Base-by-base conservation (phyloP, 371 early-diverging fungal genomes). In the Mortierella polycephala region DNA sequence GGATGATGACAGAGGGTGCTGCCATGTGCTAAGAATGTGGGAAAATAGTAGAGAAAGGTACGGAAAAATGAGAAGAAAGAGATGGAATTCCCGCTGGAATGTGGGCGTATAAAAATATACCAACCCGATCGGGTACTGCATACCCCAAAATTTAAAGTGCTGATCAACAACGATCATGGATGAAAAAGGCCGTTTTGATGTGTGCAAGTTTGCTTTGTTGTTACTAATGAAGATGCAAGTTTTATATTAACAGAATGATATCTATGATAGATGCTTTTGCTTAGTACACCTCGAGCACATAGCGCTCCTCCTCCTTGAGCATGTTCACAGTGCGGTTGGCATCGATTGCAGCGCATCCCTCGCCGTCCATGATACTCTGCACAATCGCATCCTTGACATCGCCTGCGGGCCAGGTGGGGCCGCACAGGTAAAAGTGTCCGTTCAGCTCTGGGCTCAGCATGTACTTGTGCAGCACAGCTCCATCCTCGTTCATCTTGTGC, bases 381-480 rank as follows among this genome's bases (percentile, higher is more conserved):
- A 95, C 90, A 67, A 96, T 90, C 60, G 98, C 96, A 75, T 95
- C 95, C 86, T 91, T 92, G 61, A 97, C 96, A 87, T 97, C 97
- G 39, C 93, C 92, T 10, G 94, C 94, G 21, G 96, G 96, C 96
- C 97, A 96, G 16, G 96, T 96, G 50, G 96, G 96, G 70, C 97
- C 96, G 83, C 96, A 96, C 21, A 97, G 88, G 84, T 97, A 97
- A 82, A 97, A 96, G 74, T 92, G 89, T 30, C 95, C 98, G 42
- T 90, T 87, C 49, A 69, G 45, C 45, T 88, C 54, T 66, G 88
- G 64, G 55, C 91, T 85, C 69, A 97, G 83, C 79, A 95, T 75
- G 59, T 89, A 91, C 51, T 92, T 87, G 62, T 86, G 86, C 64
- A 97, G 83, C 83, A 92, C 74, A 58, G 86, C 85, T 9, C 89